Conservation (phyloP, 192 early-diverging fungal genomes). For the Geranomyces michiganensis region DNA sequence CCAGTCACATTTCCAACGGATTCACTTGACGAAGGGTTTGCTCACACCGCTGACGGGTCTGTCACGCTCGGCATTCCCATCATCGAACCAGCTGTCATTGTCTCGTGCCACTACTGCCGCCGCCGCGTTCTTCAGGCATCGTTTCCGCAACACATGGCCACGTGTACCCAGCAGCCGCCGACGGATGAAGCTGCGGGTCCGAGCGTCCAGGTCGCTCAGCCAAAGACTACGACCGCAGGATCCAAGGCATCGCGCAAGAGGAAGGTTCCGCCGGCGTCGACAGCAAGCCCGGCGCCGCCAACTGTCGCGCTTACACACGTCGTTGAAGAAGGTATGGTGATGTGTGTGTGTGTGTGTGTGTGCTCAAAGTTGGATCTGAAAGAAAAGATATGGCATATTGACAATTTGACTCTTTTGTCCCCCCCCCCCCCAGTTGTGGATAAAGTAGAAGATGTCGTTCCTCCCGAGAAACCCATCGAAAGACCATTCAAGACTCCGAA, state of each 20-base stretch:
- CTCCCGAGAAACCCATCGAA: constrained; percentile 56
- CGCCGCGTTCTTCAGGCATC: constrained; percentile 66
- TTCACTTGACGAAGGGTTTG: neutral
- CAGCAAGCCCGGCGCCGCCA: neutral
- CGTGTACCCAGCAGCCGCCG: constrained; percentile 6
- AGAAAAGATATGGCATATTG: neutral
- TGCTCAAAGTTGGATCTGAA: no score
- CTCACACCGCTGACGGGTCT: neutral
- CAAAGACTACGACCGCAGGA: neutral
- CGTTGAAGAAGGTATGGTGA: neutral
- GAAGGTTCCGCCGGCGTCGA: constrained; percentile 1
- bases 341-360: no score
- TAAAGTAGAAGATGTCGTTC: constrained; percentile 47
- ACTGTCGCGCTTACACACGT: neutral
- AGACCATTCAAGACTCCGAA: constrained; percentile 38
- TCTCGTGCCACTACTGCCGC: constrained; percentile 67
- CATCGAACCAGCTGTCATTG: constrained; percentile 64
- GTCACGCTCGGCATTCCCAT: constrained; percentile 46
- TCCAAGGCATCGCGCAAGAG: constrained; percentile 32
- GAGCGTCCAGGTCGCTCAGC: neutral
- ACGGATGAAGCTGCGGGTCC: constrained; percentile 2
- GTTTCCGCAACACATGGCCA: constrained; percentile 64
- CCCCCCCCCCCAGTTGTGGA: neutral
- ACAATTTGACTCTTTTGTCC: neutral
- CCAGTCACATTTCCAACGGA: neutral